A percentile compares a stretch with the other conserved stretches of the same genome.
Conservation (phyloP, 805 yeast species). For the Candida cerambycidarum region DNA sequence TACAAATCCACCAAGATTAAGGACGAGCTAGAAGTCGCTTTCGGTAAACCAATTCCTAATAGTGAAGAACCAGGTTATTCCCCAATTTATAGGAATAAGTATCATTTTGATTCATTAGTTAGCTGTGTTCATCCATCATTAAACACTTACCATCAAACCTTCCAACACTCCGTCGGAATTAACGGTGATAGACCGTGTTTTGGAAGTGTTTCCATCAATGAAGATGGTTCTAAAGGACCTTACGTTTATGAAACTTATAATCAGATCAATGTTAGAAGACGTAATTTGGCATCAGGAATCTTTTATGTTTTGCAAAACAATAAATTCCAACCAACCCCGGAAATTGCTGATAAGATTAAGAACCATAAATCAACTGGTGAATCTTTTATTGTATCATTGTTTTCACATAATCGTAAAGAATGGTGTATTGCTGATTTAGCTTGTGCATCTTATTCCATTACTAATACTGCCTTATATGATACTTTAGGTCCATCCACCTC, state of each 20-base stretch:
- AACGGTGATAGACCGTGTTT: slow-evolving; percentile 43
- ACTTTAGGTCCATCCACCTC: slow-evolving; percentile 56
- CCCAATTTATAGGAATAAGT: slow-evolving; percentile 28
- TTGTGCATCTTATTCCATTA: slow-evolving; percentile 49
- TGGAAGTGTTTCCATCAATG: slow-evolving; percentile 39
- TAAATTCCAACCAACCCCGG: slow-evolving; percentile 27
- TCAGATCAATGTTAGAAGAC: slow-evolving; percentile 23
- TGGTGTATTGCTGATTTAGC: slow-evolving; percentile 75
- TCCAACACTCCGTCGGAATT: slow-evolving; percentile 39
- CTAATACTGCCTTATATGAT: slow-evolving; percentile 32
- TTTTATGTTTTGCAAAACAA: slow-evolving; percentile 32
- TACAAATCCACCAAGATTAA: neutral
- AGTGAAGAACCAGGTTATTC: slow-evolving; percentile 25
- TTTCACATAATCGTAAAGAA: slow-evolving; percentile 59
- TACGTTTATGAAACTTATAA: slow-evolving; percentile 29
- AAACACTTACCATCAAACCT: slow-evolving; percentile 45
- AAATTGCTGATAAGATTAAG: slow-evolving; percentile 22
- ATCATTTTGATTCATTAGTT: slow-evolving; percentile 24
- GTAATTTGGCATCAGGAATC: slow-evolving; percentile 39
- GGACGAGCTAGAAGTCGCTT: slow-evolving; percentile 4
- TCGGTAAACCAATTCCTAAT: slow-evolving; percentile 17
- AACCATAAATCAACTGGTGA: slow-evolving; percentile 19
- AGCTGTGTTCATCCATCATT: slow-evolving; percentile 44
- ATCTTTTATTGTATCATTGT: slow-evolving; percentile 53
- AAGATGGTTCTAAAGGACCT: slow-evolving; percentile 30